A percentile compares a stretch with the other conserved stretches of the same genome.
Evolutionary conservation across 192 early-diverging fungal species (phyloP).

Genomic region (Coemansia sp.): DNA sequence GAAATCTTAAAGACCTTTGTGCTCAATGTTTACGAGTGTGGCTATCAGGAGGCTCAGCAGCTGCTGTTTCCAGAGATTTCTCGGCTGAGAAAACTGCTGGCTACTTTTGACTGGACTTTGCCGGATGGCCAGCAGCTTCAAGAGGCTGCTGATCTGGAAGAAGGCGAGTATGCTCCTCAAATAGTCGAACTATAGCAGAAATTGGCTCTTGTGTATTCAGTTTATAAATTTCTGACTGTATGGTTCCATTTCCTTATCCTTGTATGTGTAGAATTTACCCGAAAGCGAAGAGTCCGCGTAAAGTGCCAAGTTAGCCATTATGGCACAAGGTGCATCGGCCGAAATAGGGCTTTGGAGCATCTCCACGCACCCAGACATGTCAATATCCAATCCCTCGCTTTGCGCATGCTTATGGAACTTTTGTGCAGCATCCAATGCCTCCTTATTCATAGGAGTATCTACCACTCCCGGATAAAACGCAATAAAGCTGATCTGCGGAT

Average conservation of each 20-base stretch:
- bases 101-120: conserved; percentile 66
- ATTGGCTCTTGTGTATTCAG: no score
- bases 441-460: conserved; percentile 70
- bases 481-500: conserved; percentile 64
- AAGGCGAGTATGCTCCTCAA: conserved; percentile 70
- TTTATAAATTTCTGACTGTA: conserved; percentile 9
- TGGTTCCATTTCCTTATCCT: conserved; percentile 19
- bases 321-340: conserved; percentile 13
- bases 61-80: conserved; percentile 47
- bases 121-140: conserved; percentile 54
- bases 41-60: conserved; percentile 7
- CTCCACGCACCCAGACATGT: conserved; percentile 9
- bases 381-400: neutral
- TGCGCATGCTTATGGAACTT: neutral
- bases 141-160: conserved; percentile 57
- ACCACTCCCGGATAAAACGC: conserved; percentile 84
- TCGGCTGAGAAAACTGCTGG: conserved; percentile 54
- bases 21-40: conserved; percentile 43
- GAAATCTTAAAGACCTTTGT: conserved; percentile 40
- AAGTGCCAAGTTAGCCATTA: conserved; percentile 43
- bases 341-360: conserved; percentile 22
- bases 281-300: conserved; percentile 22
- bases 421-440: conserved; percentile 7
- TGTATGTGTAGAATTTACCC: conserved; percentile 22
- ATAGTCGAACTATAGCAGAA: conserved; percentile 52